phyloP scores from a whole-genome alignment of 495 filamentous ascomycete species.

The Clohesyomyces aquaticus region DNA sequence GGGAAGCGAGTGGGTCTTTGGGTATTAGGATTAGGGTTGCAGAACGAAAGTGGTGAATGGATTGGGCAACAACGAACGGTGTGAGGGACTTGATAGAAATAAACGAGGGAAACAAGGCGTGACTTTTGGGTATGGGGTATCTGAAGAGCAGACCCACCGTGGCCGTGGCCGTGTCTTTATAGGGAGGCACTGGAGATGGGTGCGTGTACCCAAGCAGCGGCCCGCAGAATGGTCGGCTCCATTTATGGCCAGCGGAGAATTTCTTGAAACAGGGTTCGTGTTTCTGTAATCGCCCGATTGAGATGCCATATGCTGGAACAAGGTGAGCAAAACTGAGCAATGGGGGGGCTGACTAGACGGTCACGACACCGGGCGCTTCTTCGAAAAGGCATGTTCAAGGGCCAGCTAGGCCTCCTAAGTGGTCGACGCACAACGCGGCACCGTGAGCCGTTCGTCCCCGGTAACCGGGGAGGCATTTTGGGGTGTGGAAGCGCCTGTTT shows the following conservation, averaged over 20 bases:
- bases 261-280: conserved; percentile 33
- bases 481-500: conserved; percentile 41
- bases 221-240: conserved; percentile 23
- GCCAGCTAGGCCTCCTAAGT: conserved; percentile 28
- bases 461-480: conserved; percentile 6
- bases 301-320: conserved; percentile 10
- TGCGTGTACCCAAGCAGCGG: conserved; percentile 17
- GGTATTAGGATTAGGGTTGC: conserved; percentile 30
- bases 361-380: conserved; percentile 37
- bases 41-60: conserved; percentile 26
- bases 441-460: conserved; percentile 17
- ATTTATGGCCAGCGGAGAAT: conserved; percentile 36
- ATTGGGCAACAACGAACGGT: conserved; percentile 27
- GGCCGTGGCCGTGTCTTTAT: conserved; percentile 34
- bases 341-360: conserved; percentile 33
- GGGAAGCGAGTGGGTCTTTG: conserved; percentile 13
- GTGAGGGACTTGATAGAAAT: conserved; percentile 32
- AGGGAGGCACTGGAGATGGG: conserved; percentile 6
- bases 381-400: conserved; percentile 22
- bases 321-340: conserved; percentile 23
- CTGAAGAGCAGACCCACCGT: conserved; percentile 20
- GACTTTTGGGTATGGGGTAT: conserved; percentile 25
- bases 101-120: conserved; percentile 30
- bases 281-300: conserved; percentile 40
- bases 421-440: conserved; percentile 24